These are phyloP conservation scores for Chlorella sp. DNA, from an alignment of 139 green algal species.

Conservation along the genomic window DNA sequence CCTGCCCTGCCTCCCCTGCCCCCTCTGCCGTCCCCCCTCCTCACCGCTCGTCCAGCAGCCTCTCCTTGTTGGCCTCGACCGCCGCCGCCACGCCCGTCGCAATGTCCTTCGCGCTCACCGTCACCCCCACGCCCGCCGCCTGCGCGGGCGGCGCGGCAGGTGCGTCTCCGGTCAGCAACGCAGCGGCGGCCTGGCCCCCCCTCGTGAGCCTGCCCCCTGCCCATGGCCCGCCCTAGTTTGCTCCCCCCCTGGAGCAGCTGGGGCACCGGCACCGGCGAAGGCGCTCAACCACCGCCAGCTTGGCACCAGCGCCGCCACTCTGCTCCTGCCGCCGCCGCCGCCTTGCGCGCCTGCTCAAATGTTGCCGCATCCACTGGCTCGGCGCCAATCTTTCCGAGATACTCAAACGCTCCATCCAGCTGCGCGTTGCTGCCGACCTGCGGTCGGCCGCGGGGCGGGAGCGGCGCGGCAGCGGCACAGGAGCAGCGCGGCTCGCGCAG, in stretches of 20 bases:
- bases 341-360: slow-evolving; percentile 77
- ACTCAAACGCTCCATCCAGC: slow-evolving; percentile 84
- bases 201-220: too few relatives aligned
- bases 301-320: too few relatives aligned
- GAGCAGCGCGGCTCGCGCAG: neutral
- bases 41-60: slow-evolving; percentile 72
- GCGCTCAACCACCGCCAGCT: too few relatives aligned
- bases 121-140: slow-evolving; percentile 81
- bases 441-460: neutral
- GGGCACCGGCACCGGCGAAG: too few relatives aligned
- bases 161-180: too few relatives aligned
- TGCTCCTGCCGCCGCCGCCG: too few relatives aligned
- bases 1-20: neutral
- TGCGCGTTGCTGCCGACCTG: slow-evolving; percentile 65
- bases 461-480: neutral
- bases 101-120: slow-evolving; percentile 75
- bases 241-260: too few relatives aligned
- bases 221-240: too few relatives aligned
- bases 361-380: slow-evolving; percentile 48
- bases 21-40: neutral
- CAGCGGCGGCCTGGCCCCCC: too few relatives aligned
- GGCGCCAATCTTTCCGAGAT: slow-evolving; percentile 60
- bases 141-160: too few relatives aligned
- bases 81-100: slow-evolving; percentile 58
- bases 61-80: slow-evolving; percentile 52